Evolutionary conservation across 2,329 filamentous ascomycete genomes (phyloP).

Genomic region (Alternaria hordeiaustralica): DNA sequence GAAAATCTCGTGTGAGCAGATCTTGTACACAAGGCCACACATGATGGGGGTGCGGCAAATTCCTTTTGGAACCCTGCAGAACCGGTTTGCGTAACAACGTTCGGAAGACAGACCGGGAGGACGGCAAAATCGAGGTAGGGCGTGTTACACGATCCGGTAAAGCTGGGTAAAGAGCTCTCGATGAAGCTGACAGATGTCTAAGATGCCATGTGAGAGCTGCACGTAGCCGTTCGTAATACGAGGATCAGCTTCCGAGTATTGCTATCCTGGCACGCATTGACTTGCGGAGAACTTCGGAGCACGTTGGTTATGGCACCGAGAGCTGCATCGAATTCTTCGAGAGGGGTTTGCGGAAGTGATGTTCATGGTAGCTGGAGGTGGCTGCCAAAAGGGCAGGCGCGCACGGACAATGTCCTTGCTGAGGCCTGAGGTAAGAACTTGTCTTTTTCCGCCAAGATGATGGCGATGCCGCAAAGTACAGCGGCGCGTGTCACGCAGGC

Average conservation of each 20-base stretch:
- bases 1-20: neutral
- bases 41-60: neutral
- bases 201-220: conserved; percentile 12
- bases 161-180: neutral
- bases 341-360: neutral
- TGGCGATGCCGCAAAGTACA: conserved; percentile 26
- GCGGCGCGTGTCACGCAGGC: conserved; percentile 28
- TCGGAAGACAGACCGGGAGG: conserved; percentile 8
- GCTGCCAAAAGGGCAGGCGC: conserved; percentile 19
- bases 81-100: conserved; percentile 21
- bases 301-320: neutral
- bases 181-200: neutral
- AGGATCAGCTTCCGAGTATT: conserved; percentile 26
- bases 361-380: neutral
- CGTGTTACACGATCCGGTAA: conserved; percentile 6
- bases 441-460: conserved; percentile 32
- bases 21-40: neutral
- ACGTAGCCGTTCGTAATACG: conserved; percentile 23
- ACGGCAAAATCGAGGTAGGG: conserved; percentile 12
- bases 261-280: conserved; percentile 9
- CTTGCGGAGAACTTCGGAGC: conserved; percentile 37
- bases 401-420: conserved; percentile 7
- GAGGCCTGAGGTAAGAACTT: conserved; percentile 20
- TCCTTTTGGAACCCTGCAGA: neutral
- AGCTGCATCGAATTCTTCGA: neutral